phyloP scores from a whole-genome alignment of 2,329 filamentous ascomycete genomes.

The Aspergillus texensis region DNA sequence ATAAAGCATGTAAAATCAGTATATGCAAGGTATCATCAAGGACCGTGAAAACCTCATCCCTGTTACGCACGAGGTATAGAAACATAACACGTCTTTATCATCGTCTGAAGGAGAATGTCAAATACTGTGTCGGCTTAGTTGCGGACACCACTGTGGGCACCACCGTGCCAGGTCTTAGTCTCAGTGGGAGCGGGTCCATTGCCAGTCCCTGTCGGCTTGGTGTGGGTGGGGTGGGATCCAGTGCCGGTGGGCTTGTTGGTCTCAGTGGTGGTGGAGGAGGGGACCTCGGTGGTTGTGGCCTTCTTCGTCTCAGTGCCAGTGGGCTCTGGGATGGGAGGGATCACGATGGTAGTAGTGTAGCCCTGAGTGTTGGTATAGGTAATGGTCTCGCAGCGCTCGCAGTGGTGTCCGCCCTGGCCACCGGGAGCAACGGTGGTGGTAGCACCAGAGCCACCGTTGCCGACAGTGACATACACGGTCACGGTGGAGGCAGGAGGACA shows the following conservation, averaged over 20 bases:
- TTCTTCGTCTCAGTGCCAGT: neutral
- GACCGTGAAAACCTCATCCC: neutral
- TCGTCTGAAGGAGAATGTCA: neutral
- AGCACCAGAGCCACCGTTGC: neutral
- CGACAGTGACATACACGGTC: slow-evolving; percentile 20
- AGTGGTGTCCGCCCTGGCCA: slow-evolving; percentile 6
- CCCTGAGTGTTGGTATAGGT: slow-evolving; percentile 31
- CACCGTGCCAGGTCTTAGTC: slow-evolving; percentile 2
- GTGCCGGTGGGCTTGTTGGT: slow-evolving; percentile 4
- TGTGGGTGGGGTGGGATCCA: slow-evolving; percentile 4
- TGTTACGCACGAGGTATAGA: neutral
- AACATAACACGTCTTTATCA: neutral
- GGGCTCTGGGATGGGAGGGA: slow-evolving; percentile 21
- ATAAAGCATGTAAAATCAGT: neutral
- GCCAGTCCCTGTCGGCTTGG: slow-evolving; percentile 14
- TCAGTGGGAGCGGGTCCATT: neutral
- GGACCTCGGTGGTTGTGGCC: neutral
- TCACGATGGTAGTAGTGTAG: slow-evolving; percentile 28
- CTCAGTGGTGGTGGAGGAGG: neutral
- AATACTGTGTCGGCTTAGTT: neutral
- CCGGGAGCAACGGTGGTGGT: neutral
- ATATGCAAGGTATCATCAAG: neutral
- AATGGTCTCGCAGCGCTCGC: slow-evolving; percentile 29
- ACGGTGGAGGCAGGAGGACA: slow-evolving; percentile 17
- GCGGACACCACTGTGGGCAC: neutral